phyloP scores from a whole-genome alignment of 257 asterid genomes.

The Capsicum chinense region DNA sequence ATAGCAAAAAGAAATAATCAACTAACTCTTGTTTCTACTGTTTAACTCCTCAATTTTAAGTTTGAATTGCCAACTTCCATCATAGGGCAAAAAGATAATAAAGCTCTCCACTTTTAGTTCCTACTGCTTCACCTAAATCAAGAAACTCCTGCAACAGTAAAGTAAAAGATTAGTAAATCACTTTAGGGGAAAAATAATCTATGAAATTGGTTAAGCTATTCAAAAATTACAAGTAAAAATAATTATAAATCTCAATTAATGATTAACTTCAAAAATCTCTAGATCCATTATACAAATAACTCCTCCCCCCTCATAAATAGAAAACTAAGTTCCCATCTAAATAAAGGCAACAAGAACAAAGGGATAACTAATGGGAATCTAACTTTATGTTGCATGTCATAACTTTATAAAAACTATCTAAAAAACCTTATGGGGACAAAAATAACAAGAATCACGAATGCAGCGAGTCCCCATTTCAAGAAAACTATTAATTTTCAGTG shows the following conservation, averaged over 20 bases:
- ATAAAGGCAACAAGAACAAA: conserved; percentile 17
- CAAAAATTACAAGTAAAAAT: too few relatives aligned
- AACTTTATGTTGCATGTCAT: conserved; percentile 29
- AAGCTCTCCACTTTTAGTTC: too few relatives aligned
- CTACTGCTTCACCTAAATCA: too few relatives aligned
- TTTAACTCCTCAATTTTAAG: too few relatives aligned
- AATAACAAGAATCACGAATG: conserved; percentile 12
- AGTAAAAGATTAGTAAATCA: too few relatives aligned
- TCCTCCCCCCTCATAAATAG: background rate
- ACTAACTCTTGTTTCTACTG: too few relatives aligned
- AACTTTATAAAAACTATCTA: background rate
- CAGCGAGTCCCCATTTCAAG: conserved; percentile 29
- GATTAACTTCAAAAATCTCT: conserved; percentile 4
- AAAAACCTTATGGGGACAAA: background rate
- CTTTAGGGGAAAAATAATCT: too few relatives aligned
- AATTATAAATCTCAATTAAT: conserved; percentile 1
- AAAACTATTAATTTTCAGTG: background rate
- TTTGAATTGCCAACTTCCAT: too few relatives aligned
- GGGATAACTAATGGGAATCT: background rate
- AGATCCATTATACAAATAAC: conserved; percentile 16
- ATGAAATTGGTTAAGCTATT: too few relatives aligned
- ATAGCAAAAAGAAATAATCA: too few relatives aligned
- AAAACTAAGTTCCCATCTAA: background rate
- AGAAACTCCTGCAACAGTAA: too few relatives aligned
- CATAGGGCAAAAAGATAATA: too few relatives aligned